Evolutionary conservation across 2,329 filamentous ascomycete species (phyloP), one percentile per base, ranked within the genome.

Genomic region (Paraphoma sp.): DNA sequence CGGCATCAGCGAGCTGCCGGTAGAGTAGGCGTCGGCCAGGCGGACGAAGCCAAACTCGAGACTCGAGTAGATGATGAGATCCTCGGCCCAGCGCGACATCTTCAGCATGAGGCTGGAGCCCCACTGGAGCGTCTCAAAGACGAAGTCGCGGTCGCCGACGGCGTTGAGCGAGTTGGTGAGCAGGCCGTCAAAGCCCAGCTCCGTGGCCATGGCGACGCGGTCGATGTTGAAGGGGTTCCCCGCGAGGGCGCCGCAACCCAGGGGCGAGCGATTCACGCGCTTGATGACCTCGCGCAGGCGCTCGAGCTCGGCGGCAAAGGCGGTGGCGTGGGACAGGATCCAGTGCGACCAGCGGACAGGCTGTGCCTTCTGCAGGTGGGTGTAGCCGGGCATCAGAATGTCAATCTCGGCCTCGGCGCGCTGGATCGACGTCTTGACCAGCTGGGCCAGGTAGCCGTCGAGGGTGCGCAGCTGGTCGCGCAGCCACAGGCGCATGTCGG

Each of bases 401-500:
- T 91, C 88, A 61, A 93, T 87, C 69, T 95, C 90, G 36, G 81
- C 78, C 82, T 92, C 89, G 1, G 92, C 90, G 29, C 91, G 85
- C 45, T 81, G 80, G 36, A 87, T 84, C 12, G 88, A 86, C 46
- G 93, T 89, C 68, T 86, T 82, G 41, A 97, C 80, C 64, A 96
- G 85, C 52, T 86, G 84, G 43, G 86, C 81, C 4, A 97, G 82
- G 67, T 88, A 86, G 36, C 67, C 75, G 67, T 96, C 91, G 49
- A 96, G 86, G 62, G 82, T 82, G 54, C 83, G 84, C 55, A 97
- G 81, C 79, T 90, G 84, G 62, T 93, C 88, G 43, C 92, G 85
- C 61, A 96, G 79, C 92, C 92, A 97, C 75, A 97, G 82, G 59
- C 92, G 88, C 90, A 97, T 94, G 70, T 96, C 92, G 18, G 89